phyloP scores from a whole-genome alignment of 495 filamentous ascomycete genomes.

The Hypomontagnella monticulosa region DNA sequence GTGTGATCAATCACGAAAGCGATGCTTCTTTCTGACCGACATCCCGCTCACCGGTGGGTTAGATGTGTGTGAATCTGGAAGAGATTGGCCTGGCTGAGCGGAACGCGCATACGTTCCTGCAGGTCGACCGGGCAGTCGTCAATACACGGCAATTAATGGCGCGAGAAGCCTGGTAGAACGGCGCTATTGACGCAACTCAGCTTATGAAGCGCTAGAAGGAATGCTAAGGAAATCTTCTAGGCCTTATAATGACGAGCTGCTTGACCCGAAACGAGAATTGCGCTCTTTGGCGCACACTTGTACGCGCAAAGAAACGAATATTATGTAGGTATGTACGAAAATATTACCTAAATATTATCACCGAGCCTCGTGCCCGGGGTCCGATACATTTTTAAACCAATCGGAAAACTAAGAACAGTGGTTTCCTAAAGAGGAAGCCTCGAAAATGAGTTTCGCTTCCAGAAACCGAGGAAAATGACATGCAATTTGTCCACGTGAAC shows the following conservation, averaged over 20 bases:
- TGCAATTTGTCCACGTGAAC: slow-evolving; percentile 9
- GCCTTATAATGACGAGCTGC: slow-evolving; percentile 3
- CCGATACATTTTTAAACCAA: slow-evolving; percentile 31
- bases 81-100: slow-evolving; percentile 35
- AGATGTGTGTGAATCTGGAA: slow-evolving; percentile 31
- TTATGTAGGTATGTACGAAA: not conserved
- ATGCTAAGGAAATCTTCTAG: slow-evolving; percentile 1
- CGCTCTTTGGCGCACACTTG: not conserved
- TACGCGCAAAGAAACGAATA: slow-evolving; percentile 1
- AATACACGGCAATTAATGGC: slow-evolving; percentile 42
- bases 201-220: slow-evolving; percentile 19
- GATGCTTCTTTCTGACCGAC: slow-evolving; percentile 20
- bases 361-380: slow-evolving; percentile 33
- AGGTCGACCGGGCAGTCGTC: slow-evolving; percentile 30
- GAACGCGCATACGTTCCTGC: slow-evolving; percentile 37
- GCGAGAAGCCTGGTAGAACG: slow-evolving; percentile 17
- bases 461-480: slow-evolving; percentile 3
- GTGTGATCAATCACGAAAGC: slow-evolving; percentile 38
- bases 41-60: slow-evolving; percentile 39
- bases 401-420: slow-evolving; percentile 16
- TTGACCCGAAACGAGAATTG: not conserved
- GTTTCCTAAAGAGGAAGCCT: slow-evolving; percentile 38
- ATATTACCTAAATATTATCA: slow-evolving; percentile 17
- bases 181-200: slow-evolving; percentile 37
- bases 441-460: slow-evolving; percentile 4